Conservation (phyloP, 1,139 yeast species). For the Candida anutae region DNA sequence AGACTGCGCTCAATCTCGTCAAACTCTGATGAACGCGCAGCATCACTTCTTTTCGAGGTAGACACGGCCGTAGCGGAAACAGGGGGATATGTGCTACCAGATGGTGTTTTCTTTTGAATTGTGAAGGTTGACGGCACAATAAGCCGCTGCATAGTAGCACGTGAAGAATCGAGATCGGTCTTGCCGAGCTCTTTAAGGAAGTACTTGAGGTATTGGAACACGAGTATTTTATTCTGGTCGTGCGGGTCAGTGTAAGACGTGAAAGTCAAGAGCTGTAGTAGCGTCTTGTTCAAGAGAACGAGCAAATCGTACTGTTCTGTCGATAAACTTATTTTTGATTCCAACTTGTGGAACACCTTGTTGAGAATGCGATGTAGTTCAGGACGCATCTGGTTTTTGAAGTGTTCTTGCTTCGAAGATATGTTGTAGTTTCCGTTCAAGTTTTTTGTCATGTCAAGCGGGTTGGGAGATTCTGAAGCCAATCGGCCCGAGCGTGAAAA, state of each 20-base stretch:
- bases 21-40: constrained; percentile 12
- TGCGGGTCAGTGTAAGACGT: constrained; percentile 12
- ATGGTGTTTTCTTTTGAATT: too few species aligned
- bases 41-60: background rate
- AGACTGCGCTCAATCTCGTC: constrained; percentile 41
- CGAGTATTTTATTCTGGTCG: constrained; percentile 19
- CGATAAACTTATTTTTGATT: constrained; percentile 22
- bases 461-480: background rate
- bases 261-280: constrained; percentile 21
- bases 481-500: constrained; percentile 5
- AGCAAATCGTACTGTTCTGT: constrained; percentile 31
- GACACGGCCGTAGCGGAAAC: background rate
- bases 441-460: background rate
- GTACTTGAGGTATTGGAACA: constrained; percentile 35
- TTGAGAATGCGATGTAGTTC: constrained; percentile 28
- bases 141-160: constrained; percentile 19
- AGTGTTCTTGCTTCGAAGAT: constrained; percentile 16
- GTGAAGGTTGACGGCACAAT: constrained; percentile 30
- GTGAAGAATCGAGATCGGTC: constrained; percentile 6
- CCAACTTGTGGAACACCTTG: constrained; percentile 29
- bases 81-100: too few species aligned
- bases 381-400: constrained; percentile 16
- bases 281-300: constrained; percentile 23
- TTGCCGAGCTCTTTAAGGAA: constrained; percentile 31
- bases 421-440: background rate